Base-by-base conservation (phyloP, 768 basidiomycete genomes). In the Tricholoma sp. region DNA sequence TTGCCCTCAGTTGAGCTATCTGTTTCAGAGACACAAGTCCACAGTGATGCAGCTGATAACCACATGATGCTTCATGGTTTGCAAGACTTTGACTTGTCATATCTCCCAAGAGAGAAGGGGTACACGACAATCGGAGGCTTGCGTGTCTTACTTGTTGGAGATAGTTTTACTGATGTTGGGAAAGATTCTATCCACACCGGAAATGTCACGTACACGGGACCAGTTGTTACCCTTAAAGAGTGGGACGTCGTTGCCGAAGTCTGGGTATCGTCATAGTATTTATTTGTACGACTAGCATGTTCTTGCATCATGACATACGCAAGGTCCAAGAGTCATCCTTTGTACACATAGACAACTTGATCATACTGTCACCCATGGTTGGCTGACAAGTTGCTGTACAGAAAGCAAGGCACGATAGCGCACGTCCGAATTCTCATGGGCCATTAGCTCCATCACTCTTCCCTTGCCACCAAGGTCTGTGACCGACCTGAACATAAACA, bases 361-460 rank as follows among this genome's bases (percentile, higher is more conserved):
- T 52, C 58, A 86, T 37, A 76, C 80, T 19, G 79, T 73, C 45
- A 83, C 70, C 91, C 91, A 94, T 8, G 91, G 86, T 64, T 95
- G 92, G 69, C 92, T 94, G 66, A 97, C 89, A 31, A 97, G 84
- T 55, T 88, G 83, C 68, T 98, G 94, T 8, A 95, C 94, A 5
- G 91, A 88, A 35, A 98, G 76, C 35, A 98, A 76, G 2, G 94
- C 94, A 57, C 88, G 87, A 78, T 98, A 99, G 62, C 93, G 84
- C 55, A 98, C 94, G 64, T 98, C 90, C 19, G 89, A 76, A 68
- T 94, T 85, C 31, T 81, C 74, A 70, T 98, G 92, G 0, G 87
- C 84, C 92, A 98, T 95, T 52, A 99, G 80, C 66, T 94, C 89
- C 91, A 93, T 93, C 4, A 89, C 87, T 22, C 86, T 79, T 2